Base-by-base conservation (phyloP, 2,329 filamentous ascomycete species). In the Gnomoniopsis sp. region DNA sequence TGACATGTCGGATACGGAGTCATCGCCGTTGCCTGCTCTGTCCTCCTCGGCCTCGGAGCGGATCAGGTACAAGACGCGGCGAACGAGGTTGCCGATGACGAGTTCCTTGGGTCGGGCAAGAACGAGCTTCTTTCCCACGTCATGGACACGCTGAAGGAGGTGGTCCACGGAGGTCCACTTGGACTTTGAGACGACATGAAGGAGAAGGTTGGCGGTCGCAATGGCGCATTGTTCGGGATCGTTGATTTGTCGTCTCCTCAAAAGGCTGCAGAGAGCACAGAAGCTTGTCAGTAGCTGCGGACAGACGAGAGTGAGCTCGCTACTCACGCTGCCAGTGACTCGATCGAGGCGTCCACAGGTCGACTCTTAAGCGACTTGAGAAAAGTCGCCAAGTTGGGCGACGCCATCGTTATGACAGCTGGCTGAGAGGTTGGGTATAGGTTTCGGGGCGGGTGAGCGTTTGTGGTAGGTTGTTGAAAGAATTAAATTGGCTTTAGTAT, bases 41-140 rank as follows among this genome's bases (percentile, higher is more conserved):
- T 91, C 88, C 67, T 96, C 91, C 66, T 90, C 88, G 43, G 90
- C 89, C 69, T 98, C 93, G 69, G 97, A 93, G 53, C 95, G 87
- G 64, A 99, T 95, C 63, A 99, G 81, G 47, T 92, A 90, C 41
- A 99, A 79, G 2, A 98, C 90, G 62, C 95, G 87, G 61, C 93
- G 87, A 49, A 97, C 91, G 65, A 99, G 93, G 69, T 99, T 99
- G 54, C 92, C 93, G 48, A 97, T 91, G 6, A 92, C 91, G 66
- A 96, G 88, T 76, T 98, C 95, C 61, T 89, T 85, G 17, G 93
- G 93, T 68, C 96, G 91, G 8, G 95, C 93, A 57, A 88, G 85
- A 38, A 89, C 87, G 47, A 99, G 80, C 57, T 87, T 85, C 66
- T 86, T 83, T 57, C 95, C 95, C 23, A 93, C 87, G 60, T 87